A percentile compares a stretch with the other conserved stretches of the same genome.
phyloP scores from a whole-genome alignment of 345 rosid genomes.

The Streptanthus diversifolius region DNA sequence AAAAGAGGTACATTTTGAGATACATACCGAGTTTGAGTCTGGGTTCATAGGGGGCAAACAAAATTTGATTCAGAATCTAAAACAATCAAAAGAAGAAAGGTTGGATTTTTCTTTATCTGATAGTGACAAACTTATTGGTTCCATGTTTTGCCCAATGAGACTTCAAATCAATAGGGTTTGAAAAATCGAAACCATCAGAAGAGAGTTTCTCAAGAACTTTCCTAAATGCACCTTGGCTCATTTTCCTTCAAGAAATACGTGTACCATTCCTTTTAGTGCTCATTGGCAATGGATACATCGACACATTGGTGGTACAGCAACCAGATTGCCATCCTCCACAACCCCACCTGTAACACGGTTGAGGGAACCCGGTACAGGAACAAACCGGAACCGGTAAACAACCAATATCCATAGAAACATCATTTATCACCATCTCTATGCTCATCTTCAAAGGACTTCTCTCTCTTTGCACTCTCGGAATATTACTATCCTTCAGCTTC shows the following conservation, averaged over 20 bases:
- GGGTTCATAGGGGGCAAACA: background rate
- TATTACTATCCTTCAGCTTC: conserved; percentile 62
- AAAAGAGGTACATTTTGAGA: conserved; percentile 26
- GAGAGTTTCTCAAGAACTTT: conserved; percentile 93
- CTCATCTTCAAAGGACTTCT: conserved; percentile 73
- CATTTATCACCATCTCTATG: conserved; percentile 73
- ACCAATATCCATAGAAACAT: conserved; percentile 76
- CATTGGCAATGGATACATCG: conserved; percentile 87
- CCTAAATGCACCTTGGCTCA: conserved; percentile 95
- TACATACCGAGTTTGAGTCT: conserved; percentile 10
- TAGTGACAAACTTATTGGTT: conserved; percentile 92
- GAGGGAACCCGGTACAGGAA: conserved; percentile 78
- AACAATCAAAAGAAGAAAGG: background rate
- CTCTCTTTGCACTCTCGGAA: conserved; percentile 37
- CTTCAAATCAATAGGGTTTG: conserved; percentile 81
- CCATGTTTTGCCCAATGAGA: conserved; percentile 96
- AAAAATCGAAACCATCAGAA: conserved; percentile 73
- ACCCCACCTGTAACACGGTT: conserved; percentile 91
- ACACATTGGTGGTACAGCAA: conserved; percentile 83
- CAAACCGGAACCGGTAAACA: conserved; percentile 86
- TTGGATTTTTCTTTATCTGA: conserved; percentile 47
- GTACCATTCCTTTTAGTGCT: conserved; percentile 86
- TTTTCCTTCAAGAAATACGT: conserved; percentile 88
- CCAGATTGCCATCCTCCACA: conserved; percentile 99
- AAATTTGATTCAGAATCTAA: conserved; percentile 6